Base-by-base conservation (phyloP, 1,284 basidiomycete species). In the Apiotrichum siamense region DNA sequence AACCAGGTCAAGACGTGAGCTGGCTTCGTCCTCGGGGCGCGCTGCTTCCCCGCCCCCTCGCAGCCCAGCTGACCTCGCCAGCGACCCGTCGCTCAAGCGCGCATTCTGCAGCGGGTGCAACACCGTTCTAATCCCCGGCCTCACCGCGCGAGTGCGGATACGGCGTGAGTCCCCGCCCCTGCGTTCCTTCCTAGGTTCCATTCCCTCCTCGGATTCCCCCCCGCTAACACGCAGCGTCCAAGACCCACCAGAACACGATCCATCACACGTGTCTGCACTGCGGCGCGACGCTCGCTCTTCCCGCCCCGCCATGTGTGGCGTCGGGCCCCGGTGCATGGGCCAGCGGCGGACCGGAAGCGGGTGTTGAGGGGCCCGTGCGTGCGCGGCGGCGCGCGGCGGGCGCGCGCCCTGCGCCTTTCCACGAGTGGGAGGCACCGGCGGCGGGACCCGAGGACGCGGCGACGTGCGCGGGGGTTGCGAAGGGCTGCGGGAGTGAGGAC, bases 1-100 rank as follows among this genome's bases (percentile, higher is more conserved):
- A 70, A 63, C 48, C 66, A 67, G 49, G 50, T 72, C 36, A 70
- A 70, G 40, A 48, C 67, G 70, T 70, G 35, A 50, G 69, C 55
- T 3, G 7, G 9, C 7, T 31, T 11, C 32, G 32, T 10, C 32
- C 5, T 10, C 32, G n/a, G 35, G 35, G 15, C 10, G n/a, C 7
- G 35, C 10, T 20, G 35, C 12, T 24, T 10, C 3, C 21, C 21
- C n/a, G 37, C 15, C 17, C 17, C 33, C 15, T 35, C 5, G 7
- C 7, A 5, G 6, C 23, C 13, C 38, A 10, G 24, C 17, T 23
- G 17, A 13, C 10, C 2, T 15, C 46, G 15, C 25, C 49, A 73
- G 70, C 20, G 70, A 73, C 48, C 67, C 68, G 6, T 55, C 60
- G 0, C 32, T 69, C 25, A 73, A 73, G 54, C 54, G 64, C 17